Base-by-base conservation (phyloP, 108 stramenopile genomes). In the Nitzschia sp. region DNA sequence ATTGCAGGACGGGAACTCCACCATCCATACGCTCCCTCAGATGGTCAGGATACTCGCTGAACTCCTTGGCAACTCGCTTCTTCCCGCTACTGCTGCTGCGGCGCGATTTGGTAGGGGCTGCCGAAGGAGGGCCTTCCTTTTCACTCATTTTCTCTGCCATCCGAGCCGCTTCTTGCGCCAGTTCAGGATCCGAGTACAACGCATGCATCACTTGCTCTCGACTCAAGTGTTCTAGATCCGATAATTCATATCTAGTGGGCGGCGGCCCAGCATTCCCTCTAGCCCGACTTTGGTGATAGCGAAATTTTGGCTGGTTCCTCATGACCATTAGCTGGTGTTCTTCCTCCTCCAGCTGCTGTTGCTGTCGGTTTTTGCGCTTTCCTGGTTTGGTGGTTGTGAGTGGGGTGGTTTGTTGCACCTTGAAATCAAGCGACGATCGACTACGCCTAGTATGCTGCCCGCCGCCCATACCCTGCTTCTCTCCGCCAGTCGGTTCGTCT, bases 1-100 rank as follows among this genome's bases (percentile, higher is more conserved):
- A 83, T 27, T 75, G 72, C 2, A 75, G 44, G 45, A 79, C 63
- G 5, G 82, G 82, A 28, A 83, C 67, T 6, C 75, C 76, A 19
- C 52, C 65, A 4, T 79, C 72, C 47, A 73, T 73, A 6, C 54
- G 45, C 1, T 63, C 53, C 32, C 55, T 27, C 26, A 73, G 4
- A 31, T 73, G 72, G 31, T 60, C 38, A 9, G 71, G 71, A 71
- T 71, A 36, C 27, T 44, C 26, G 19, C 25, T 41, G 25, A 22
- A 4, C 3, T 31, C 32, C 29, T 29, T 68, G 28, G 4, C 22
- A 27, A 13, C 27, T 5, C 4, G 27, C 16, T 22, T 28, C 3
- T 4, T 57, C 4, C 48, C 48, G 4, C 4, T 22, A n/a, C 16
- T 4, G 17, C 16, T n/a, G 8, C 48, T 4, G 5, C 48, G 48